phyloP scores from a whole-genome alignment of 2,329 filamentous ascomycete genomes.

The Alternaria infectoria region DNA sequence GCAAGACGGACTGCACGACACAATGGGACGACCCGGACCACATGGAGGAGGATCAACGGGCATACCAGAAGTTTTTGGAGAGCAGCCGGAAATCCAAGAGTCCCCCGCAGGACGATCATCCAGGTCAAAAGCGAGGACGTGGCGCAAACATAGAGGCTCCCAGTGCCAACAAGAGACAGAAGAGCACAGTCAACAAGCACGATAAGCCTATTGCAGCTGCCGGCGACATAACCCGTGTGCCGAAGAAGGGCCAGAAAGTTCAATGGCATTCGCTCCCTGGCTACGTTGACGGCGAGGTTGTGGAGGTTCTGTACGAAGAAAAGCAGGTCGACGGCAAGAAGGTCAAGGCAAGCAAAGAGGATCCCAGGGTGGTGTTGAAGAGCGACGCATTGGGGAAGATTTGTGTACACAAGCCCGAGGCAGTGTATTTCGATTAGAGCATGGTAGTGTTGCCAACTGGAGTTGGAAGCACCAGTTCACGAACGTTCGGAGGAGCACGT shows the following conservation, averaged over 20 bases:
- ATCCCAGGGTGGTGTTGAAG: constrained; percentile 53
- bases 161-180: constrained; percentile 48
- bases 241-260: constrained; percentile 51
- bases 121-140: constrained; percentile 34
- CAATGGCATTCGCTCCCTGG: constrained; percentile 52
- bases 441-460: neutral
- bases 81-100: constrained; percentile 15
- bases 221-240: constrained; percentile 49
- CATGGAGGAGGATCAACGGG: constrained; percentile 30
- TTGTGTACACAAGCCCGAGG: constrained; percentile 53
- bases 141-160: constrained; percentile 29
- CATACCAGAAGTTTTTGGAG: constrained; percentile 38
- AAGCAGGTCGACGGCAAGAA: constrained; percentile 52
- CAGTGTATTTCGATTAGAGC: constrained; percentile 50
- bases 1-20: constrained; percentile 38
- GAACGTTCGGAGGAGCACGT: neutral
- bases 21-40: constrained; percentile 42
- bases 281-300: constrained; percentile 51
- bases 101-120: constrained; percentile 2
- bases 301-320: constrained; percentile 50
- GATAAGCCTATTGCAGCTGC: constrained; percentile 26
- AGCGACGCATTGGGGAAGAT: constrained; percentile 49
- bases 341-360: constrained; percentile 51
- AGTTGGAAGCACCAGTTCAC: neutral
- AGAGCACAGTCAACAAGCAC: constrained; percentile 26